Base-by-base conservation (phyloP, 2,329 filamentous ascomycete species). In the Apiospora malaysiana region DNA sequence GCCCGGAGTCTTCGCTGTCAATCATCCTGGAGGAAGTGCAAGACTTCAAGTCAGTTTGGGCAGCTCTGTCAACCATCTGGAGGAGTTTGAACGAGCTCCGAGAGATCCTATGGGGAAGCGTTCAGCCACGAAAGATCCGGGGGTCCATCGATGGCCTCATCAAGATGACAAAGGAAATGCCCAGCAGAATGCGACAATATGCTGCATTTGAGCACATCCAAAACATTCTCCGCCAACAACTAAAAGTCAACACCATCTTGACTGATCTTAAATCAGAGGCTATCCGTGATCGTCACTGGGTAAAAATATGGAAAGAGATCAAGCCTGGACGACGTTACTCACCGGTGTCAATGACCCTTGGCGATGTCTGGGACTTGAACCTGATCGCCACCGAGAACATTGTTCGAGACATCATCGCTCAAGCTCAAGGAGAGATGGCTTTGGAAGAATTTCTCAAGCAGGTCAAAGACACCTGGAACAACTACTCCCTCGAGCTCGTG, bases 191-290 rank as follows among this genome's bases (percentile, higher is more conserved):
- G 95, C 92, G 97, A 72, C 97, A 99, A 79, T 99, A 99, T 81
- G 95, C 97, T 76, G 97, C 97, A n/a, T 99, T 99, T 79, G 97
- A 99, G 82, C 95, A 99, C 78, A 94, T 99, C 49, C 97, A 99
- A 80, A 94, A 90, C 74, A 93, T 97, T 42, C 89, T 99, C 51
- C 93, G 94, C 63, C 92, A 95, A 73, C 88, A 97, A 67, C 87
- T 98, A 74, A 98, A 97, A 81, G 94, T 97, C 76, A 99, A 98
- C 78, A 87, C 92, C 14, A 87, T 98, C 45, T 87, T 99, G 4
- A 89, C 91, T 5, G 96, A 99, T 74, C 87, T 99, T 81, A 97
- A 98, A 79, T 98, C 95, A 0, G 96, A 99, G 81, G 95, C 96
- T 21, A 94, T 99, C 71, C 92, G 95, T 65, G 97, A 99, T 81